Conservation (phyloP, 2,329 filamentous ascomycete species). For the Hirsutella minnesotensis region DNA sequence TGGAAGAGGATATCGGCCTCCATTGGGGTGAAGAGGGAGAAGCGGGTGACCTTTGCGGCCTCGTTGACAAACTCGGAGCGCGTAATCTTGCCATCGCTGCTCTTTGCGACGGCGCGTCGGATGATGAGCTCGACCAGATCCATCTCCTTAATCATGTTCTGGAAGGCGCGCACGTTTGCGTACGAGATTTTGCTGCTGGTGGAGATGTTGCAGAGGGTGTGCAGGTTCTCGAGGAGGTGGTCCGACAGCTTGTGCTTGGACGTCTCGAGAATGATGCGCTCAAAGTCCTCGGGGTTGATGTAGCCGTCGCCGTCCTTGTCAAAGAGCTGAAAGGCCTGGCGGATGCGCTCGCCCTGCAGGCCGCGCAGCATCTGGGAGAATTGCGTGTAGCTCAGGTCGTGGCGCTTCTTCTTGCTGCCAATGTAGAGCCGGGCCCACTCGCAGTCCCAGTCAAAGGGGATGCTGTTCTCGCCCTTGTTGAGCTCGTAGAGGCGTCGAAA, state of each 20-base stretch:
- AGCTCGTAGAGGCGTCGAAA: conserved; percentile 76
- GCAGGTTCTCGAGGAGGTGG: conserved; percentile 81
- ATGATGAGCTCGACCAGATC: conserved; percentile 92
- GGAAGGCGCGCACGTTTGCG: conserved; percentile 92
- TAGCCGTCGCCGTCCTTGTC: conserved; percentile 89
- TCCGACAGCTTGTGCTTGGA: conserved; percentile 94
- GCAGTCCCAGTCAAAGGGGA: conserved; percentile 94
- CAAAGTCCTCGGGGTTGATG: conserved; percentile 91
- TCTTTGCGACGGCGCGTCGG: conserved; percentile 73
- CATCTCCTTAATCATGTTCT: conserved; percentile 97
- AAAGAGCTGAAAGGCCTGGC: conserved; percentile 86
- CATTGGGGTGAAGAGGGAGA: conserved; percentile 96
- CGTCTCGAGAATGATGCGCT: conserved; percentile 90
- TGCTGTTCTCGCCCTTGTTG: conserved; percentile 73
- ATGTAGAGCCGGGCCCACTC: conserved; percentile 95
- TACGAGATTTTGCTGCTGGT: conserved; percentile 90
- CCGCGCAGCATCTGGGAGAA: conserved; percentile 98
- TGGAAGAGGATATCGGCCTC: conserved; percentile 98
- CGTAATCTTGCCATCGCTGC: conserved; percentile 83
- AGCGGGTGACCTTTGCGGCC: conserved; percentile 80
- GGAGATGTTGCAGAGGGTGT: conserved; percentile 90
- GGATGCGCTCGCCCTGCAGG: conserved; percentile 87
- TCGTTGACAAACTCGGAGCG: conserved; percentile 90
- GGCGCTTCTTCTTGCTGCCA: conserved; percentile 74
- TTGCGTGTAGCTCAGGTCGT: conserved; percentile 87